These are phyloP conservation scores for Pseudogymnoascus sp. DNA, from an alignment of 2,329 filamentous ascomycete genomes.

Conservation along the genomic window DNA sequence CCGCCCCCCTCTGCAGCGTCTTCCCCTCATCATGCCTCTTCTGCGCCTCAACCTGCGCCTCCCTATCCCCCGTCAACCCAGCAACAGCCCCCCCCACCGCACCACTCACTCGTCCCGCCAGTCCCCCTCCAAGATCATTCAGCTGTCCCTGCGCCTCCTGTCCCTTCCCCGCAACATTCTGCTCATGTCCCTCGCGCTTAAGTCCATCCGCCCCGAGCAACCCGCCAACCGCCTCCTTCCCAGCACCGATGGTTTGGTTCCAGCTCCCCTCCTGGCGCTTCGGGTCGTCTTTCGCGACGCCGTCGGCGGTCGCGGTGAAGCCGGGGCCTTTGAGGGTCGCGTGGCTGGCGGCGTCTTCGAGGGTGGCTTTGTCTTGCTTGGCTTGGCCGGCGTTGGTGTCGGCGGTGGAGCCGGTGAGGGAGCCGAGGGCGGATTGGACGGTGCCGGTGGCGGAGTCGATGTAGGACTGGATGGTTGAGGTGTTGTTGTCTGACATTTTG, in stretches of 20 bases:
- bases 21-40: slow-evolving; percentile 71
- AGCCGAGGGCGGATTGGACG: slow-evolving; percentile 65
- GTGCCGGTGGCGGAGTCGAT: slow-evolving; percentile 66
- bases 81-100: slow-evolving; percentile 64
- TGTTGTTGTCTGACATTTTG: slow-evolving; percentile 45
- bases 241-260: slow-evolving; percentile 84
- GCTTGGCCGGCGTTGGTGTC: slow-evolving; percentile 38
- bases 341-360: slow-evolving; percentile 68
- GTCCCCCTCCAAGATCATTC: slow-evolving; percentile 63
- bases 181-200: slow-evolving; percentile 65
- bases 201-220: slow-evolving; percentile 68
- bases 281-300: slow-evolving; percentile 63
- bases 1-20: slow-evolving; percentile 74
- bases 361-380: slow-evolving; percentile 57
- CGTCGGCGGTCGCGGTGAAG: slow-evolving; percentile 60
- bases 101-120: slow-evolving; percentile 61
- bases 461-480: slow-evolving; percentile 72
- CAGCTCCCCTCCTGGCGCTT: slow-evolving; percentile 66
- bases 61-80: slow-evolving; percentile 63
- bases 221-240: slow-evolving; percentile 75
- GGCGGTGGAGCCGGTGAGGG: slow-evolving; percentile 62
- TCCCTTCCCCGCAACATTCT: slow-evolving; percentile 73
- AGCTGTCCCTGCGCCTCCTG: slow-evolving; percentile 80
- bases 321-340: slow-evolving; percentile 68
- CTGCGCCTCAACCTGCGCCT: slow-evolving; percentile 58